Evolutionary conservation across 352 stramenopile species (phyloP).

Genomic region (Phytophthora cactorum): DNA sequence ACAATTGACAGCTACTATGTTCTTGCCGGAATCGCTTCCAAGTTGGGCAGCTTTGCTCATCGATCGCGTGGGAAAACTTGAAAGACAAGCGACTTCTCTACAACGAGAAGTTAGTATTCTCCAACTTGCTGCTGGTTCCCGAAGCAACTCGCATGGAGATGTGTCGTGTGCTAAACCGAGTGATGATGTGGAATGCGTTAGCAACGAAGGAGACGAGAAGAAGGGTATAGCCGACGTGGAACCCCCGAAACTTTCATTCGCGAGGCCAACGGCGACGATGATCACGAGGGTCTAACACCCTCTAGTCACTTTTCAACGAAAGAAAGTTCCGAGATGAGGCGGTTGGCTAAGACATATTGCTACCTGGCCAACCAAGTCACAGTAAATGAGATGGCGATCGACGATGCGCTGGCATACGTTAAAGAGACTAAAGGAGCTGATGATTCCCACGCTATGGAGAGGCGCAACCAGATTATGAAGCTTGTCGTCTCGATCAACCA

Average conservation of each 20-base stretch:
- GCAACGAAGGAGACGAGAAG: not conserved
- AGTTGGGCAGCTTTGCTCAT: not conserved
- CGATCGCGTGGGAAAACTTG: not conserved
- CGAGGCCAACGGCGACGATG: not conserved
- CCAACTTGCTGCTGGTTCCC: not conserved
- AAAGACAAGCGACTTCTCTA: not conserved
- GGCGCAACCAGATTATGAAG: conserved; percentile 16
- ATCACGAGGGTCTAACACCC: not conserved
- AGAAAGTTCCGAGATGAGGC: conserved; percentile 1
- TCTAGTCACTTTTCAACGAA: not conserved
- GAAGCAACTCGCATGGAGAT: not conserved
- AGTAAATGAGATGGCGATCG: conserved; percentile 22
- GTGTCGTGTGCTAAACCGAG: not conserved
- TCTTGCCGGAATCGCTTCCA: not conserved
- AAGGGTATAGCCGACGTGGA: not conserved
- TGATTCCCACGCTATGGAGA: conserved; percentile 5
- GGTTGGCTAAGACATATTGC: conserved; percentile 10
- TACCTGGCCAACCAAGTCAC: conserved; percentile 8
- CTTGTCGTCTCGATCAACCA: conserved; percentile 22
- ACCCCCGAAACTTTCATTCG: not conserved
- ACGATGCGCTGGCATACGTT: conserved; percentile 15
- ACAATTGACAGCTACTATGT: not conserved
- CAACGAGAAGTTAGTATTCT: not conserved
- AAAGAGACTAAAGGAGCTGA: conserved; percentile 13
- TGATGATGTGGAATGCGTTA: not conserved